Evolutionary conservation across 1,284 basidiomycete species (phyloP).

Genomic region (Tilletia horrida): DNA sequence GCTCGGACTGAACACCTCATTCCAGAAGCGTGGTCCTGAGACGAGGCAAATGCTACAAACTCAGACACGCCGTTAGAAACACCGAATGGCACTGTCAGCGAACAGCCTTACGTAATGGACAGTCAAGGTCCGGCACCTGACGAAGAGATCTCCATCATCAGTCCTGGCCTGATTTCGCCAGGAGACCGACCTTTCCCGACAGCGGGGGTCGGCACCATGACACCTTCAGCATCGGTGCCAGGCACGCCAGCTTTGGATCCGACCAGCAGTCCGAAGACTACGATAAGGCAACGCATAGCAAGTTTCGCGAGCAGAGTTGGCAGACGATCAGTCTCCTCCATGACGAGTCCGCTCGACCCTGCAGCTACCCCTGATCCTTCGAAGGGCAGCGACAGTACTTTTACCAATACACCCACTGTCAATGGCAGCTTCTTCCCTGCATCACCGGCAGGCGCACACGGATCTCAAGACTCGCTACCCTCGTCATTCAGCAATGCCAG

Average conservation of each 20-base stretch:
- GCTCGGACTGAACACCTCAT: background rate
- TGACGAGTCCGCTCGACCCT: background rate
- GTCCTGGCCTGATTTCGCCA: too few species aligned
- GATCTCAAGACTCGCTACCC: too few species aligned
- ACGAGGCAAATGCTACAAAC: background rate
- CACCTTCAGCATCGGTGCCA: background rate
- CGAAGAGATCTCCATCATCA: background rate
- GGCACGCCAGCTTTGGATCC: background rate
- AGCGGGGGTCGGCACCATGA: background rate
- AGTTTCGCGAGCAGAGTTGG: slow-evolving; percentile 2
- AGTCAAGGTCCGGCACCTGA: background rate
- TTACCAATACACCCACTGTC: too few species aligned
- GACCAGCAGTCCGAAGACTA: background rate
- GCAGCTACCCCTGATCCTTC: background rate
- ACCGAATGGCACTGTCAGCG: background rate
- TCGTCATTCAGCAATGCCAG: too few species aligned
- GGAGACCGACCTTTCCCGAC: too few species aligned
- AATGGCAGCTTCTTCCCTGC: too few species aligned
- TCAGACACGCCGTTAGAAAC: background rate
- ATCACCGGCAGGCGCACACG: too few species aligned
- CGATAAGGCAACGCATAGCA: background rate
- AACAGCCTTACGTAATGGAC: background rate
- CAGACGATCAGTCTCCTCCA: background rate
- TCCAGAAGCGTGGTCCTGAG: background rate
- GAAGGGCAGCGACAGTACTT: too few species aligned